Evolutionary conservation across 352 stramenopile species (phyloP), one percentile per base, ranked within the genome.

Genomic region (Pythium volutum): DNA sequence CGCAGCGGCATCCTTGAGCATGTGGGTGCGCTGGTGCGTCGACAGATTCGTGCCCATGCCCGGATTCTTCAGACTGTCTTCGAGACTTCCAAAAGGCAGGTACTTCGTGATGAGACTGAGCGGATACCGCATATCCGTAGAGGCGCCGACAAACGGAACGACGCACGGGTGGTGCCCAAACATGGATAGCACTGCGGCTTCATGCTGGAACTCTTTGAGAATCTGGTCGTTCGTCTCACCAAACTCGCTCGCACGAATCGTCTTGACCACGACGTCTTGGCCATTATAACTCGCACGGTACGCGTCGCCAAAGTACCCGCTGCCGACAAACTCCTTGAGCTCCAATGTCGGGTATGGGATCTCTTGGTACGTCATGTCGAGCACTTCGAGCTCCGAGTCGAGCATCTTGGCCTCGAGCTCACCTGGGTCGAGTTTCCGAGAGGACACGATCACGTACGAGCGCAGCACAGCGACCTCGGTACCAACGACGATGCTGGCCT

Each of bases 81-180:
- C 82, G 16, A 93, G 48, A 48, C 72, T 91, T 20, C 84, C 84
- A n/a, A 71, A 81, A 6, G 81, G 81, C 39, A 93, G 59, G 63
- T 90, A 93, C 58, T 89, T 65, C 6, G 81, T 93, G 23, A 93
- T 73, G 5, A 93, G 66, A 26, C 75, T 75, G 18, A 93, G 60
- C 25, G 84, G 79, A 55, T 79, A 87, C 15, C 70, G 74, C 10
- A 77, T 79, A 41, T 93, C 82, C 2, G 84, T 91, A 7, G 75
- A 89, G 20, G 84, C 84, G 7, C 84, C 84, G 7, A 91, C 80
- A 59, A 93, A 91, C n/a, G 81, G 82, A 9, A 93, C 82, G 50
- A 93, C 77, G 42, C 83, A 87, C 14, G 84, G 84, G 53, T 93
- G 84, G 61, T 93, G 78, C 0, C 84, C 84, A 75, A 93, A 93